Evolutionary conservation across 352 stramenopile genomes (phyloP).

Genomic region (Globisporangium paddicum): DNA sequence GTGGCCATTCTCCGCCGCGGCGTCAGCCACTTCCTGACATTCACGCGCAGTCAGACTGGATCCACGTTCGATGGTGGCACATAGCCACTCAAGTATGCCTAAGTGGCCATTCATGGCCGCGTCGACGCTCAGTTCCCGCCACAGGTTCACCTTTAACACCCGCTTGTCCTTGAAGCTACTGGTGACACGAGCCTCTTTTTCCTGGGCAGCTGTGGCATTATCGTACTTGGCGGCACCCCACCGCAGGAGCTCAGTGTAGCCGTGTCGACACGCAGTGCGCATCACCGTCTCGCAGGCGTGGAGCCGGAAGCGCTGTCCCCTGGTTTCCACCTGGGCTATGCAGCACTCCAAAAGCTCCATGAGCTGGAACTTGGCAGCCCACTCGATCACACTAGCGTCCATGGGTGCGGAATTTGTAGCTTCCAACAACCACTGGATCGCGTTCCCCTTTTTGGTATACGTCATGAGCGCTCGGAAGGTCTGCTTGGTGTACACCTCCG

Average conservation of each 20-base stretch:
- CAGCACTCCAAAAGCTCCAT: constrained; percentile 24
- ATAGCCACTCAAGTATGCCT: constrained; percentile 34
- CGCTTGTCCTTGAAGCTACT: not conserved
- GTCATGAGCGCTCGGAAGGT: constrained; percentile 26
- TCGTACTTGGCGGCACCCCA: constrained; percentile 18
- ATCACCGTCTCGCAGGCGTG: constrained; percentile 28
- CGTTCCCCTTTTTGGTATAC: constrained; percentile 28
- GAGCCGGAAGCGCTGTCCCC: constrained; percentile 18
- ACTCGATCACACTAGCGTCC: constrained; percentile 23
- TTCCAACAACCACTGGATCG: constrained; percentile 29
- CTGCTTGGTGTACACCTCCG: constrained; percentile 28
- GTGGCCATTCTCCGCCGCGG: constrained; percentile 24
- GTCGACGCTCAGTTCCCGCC: not conserved
- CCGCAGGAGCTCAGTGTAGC: constrained; percentile 27
- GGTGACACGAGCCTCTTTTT: too few species aligned
- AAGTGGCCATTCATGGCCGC: constrained; percentile 22
- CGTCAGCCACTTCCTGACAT: constrained; percentile 21
- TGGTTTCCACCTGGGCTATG: constrained; percentile 18
- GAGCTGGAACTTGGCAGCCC: constrained; percentile 29
- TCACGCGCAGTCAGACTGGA: too few species aligned
- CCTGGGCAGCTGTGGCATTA: not conserved
- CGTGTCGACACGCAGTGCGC: constrained; percentile 23
- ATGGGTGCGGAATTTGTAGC: constrained; percentile 16
- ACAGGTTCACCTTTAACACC: not conserved
- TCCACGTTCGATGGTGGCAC: constrained; percentile 16